Conservation (phyloP, 2,329 filamentous ascomycete genomes). For the Kalmusia sp. region DNA sequence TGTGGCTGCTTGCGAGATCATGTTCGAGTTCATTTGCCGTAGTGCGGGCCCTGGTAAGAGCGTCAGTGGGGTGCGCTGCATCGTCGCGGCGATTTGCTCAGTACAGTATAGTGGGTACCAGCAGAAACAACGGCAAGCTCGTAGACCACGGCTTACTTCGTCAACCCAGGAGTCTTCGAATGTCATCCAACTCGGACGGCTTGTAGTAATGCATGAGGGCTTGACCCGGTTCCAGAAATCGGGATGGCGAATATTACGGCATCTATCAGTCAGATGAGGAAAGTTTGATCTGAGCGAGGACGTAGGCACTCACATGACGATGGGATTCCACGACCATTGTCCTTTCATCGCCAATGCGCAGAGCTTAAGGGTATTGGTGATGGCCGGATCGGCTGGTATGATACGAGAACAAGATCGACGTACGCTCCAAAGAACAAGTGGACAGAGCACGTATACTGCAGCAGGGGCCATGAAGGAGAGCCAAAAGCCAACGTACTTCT, state of each 20-base stretch:
- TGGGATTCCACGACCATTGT: conserved; percentile 64
- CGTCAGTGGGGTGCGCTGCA: not conserved
- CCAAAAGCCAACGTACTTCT: conserved; percentile 71
- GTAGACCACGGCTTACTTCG: conserved; percentile 70
- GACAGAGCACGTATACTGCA: conserved; percentile 65
- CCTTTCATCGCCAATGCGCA: conserved; percentile 60
- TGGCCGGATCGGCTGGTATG: conserved; percentile 72
- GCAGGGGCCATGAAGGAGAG: conserved; percentile 74
- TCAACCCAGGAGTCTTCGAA: conserved; percentile 86
- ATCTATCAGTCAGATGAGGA: no score
- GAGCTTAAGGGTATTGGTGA: conserved; percentile 69
- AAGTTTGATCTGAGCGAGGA: no score
- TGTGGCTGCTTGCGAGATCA: conserved; percentile 69
- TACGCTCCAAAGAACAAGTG: conserved; percentile 65
- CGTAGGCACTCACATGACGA: no score
- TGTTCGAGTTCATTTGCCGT: conserved; percentile 72
- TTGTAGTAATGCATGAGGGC: conserved; percentile 40
- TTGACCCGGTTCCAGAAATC: not conserved
- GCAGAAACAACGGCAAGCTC: conserved; percentile 65
- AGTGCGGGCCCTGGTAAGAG: conserved; percentile 44
- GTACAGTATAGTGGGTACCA: not conserved
- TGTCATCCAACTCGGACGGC: conserved; percentile 75
- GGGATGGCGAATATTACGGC: no score
- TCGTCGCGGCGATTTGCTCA: no score
- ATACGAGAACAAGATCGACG: conserved; percentile 67